Base-by-base conservation (phyloP, 2,329 filamentous ascomycete species). In the Teratosphaeria viscida region DNA sequence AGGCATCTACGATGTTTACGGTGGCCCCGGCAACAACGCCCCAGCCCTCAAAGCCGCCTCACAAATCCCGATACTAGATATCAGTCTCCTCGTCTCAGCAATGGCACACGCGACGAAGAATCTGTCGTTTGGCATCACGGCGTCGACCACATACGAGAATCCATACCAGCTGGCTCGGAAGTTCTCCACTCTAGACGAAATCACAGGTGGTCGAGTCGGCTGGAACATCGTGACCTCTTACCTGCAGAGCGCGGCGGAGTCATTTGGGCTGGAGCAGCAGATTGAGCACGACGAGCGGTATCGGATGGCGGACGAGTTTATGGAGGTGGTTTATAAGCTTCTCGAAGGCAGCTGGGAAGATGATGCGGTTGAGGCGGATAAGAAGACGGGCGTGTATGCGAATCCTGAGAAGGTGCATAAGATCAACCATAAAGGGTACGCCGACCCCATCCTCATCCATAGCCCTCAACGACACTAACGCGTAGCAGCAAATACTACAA, bases 221-320 rank as follows among this genome's bases (percentile, higher is more conserved):
- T 86, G 84, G 85, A 87, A 87, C 62, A 85, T 87, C 26, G 85
- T 88, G 0, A 86, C 84, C 0, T 79, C 76, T 1, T 85, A 81
- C 78, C 83, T 83, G 67, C 85, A 85, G 65, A 77, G 81, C 0
- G 83, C 83, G 0, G 84, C 84, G 69, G 84, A 85, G 66, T 82
- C 82, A 0, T 84, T 86, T 58, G 83, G 83, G 0, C 67, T 85
- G 1, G 67, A 75, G 14, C 71, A 74, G n/a, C 75, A 77, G 59
- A 71, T 80, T 35, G 72, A 77, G 58, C 79, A 81, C 60, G 80
- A 84, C 12, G 78, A 85, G 66, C 76, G 83, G 29, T 86, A 86
- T 62, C 75, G 73, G 0, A 81, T 84, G 64, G 84, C 83, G 0
- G 82, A 86, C 58, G 84, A 86, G 63, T 86, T 85, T 64, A 71